These are phyloP conservation scores for Ceriops zippeliana DNA, from an alignment of 345 rosid genomes.

Conservation along the genomic window DNA sequence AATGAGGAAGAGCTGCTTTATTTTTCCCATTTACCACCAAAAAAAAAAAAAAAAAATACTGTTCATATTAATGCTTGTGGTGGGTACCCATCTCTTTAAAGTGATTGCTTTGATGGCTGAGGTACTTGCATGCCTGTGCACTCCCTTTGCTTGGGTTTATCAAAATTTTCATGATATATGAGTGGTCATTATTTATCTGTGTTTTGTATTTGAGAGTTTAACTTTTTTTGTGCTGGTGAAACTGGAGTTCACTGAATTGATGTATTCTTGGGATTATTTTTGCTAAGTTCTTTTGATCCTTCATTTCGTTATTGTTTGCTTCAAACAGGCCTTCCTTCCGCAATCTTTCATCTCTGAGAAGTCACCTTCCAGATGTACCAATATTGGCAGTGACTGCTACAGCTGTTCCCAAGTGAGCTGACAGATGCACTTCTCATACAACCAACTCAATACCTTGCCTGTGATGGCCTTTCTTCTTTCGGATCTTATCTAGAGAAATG, in stretches of 20 bases:
- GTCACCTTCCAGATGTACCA: slow-evolving; percentile 68
- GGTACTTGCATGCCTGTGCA: neutral
- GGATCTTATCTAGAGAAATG: neutral
- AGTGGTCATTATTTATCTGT: too few relatives aligned
- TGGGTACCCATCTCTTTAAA: neutral
- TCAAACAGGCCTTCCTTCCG: slow-evolving; percentile 77
- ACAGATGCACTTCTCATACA: slow-evolving; percentile 1
- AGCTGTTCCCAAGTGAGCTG: slow-evolving; percentile 82
- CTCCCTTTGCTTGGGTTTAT: neutral
- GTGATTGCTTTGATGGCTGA: neutral
- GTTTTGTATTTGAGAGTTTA: too few relatives aligned
- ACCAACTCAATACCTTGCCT: neutral
- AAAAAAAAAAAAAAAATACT: too few relatives aligned
- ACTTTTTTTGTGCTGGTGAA: too few relatives aligned
- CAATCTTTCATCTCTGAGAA: slow-evolving; percentile 81
- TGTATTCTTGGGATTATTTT: slow-evolving; percentile 9
- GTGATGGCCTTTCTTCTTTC: neutral
- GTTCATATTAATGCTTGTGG: neutral
- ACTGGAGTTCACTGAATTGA: neutral
- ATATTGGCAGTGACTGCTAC: slow-evolving; percentile 92
- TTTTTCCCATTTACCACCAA: neutral
- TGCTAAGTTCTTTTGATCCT: neutral
- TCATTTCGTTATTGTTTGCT: slow-evolving; percentile 1
- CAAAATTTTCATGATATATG: too few relatives aligned
- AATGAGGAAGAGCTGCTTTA: slow-evolving; percentile 2